Conservation (phyloP, 1,284 basidiomycete species). For the Trichosporon sp. region DNA sequence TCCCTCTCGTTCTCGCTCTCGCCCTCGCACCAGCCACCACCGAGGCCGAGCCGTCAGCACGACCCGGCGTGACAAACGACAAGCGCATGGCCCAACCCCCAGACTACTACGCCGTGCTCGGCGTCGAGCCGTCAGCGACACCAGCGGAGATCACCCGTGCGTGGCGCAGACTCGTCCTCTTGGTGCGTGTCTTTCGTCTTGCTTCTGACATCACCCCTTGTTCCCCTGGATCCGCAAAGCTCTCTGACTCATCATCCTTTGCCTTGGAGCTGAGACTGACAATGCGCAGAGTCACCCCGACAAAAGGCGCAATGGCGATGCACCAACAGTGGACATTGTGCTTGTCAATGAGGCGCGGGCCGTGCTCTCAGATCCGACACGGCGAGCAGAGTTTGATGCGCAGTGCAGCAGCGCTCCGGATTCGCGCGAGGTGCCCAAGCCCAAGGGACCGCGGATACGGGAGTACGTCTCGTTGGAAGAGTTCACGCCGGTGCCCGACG, state of each 20-base stretch:
- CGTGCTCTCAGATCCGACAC: constrained; percentile 33
- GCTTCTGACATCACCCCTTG: not conserved
- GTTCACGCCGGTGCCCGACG: constrained; percentile 26
- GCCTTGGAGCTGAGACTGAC: constrained; percentile 1
- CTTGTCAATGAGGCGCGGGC: constrained; percentile 45
- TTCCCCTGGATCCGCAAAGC: not conserved
- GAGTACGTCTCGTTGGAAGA: constrained; percentile 36
- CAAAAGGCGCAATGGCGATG: constrained; percentile 16
- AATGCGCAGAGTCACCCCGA: constrained; percentile 41
- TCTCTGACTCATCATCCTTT: not conserved
- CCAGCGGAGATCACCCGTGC: constrained; percentile 34
- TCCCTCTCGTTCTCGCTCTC: no score
- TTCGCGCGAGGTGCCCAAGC: not conserved
- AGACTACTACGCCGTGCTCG: constrained; percentile 41
- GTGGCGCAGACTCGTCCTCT: constrained; percentile 39
- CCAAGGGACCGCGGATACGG: constrained; percentile 15
- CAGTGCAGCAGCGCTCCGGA: not conserved
- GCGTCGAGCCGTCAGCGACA: constrained; percentile 28
- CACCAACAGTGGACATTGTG: constrained; percentile 23
- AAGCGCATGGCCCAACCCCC: constrained; percentile 9
- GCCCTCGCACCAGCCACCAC: no score
- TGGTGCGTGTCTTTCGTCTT: constrained; percentile 26
- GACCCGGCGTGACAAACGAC: not conserved
- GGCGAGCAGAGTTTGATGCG: constrained; percentile 17
- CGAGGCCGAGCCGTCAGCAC: no score